These are phyloP conservation scores for Platanthera zijinensis DNA, from an alignment of 106 monocot genomes.

Conservation along the genomic window DNA sequence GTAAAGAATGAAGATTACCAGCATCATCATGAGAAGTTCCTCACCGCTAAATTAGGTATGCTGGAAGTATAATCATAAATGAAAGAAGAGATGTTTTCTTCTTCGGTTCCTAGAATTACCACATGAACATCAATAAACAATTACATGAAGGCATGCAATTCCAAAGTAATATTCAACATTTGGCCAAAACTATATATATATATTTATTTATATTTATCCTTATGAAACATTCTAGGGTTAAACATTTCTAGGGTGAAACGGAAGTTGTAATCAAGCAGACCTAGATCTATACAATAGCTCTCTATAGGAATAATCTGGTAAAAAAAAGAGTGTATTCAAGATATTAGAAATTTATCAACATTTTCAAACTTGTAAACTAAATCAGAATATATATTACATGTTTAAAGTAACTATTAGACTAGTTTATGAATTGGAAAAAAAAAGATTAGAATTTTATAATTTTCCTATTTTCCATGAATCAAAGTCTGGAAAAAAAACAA, in stretches of 20 bases:
- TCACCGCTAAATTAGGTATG: constrained; percentile 80
- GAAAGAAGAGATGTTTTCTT: constrained; percentile 37
- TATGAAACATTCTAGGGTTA: background rate
- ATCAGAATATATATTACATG: background rate
- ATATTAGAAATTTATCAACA: background rate
- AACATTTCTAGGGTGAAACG: background rate
- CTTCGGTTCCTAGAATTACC: constrained; percentile 26
- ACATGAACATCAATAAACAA: constrained; percentile 12
- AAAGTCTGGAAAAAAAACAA: background rate
- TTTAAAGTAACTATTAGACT: background rate
- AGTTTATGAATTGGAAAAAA: background rate
- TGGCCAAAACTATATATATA: background rate
- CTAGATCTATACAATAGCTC: background rate
- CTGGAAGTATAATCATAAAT: constrained; percentile 60
- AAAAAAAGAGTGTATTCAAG: background rate
- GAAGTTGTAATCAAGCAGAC: background rate
- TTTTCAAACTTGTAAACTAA: background rate
- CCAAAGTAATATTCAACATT: background rate
- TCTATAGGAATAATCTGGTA: background rate
- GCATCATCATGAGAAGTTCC: constrained; percentile 39
- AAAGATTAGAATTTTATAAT: background rate
- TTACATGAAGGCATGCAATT: background rate
- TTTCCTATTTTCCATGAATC: background rate
- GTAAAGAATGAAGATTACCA: constrained; percentile 26
- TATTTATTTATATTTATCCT: background rate